These are phyloP conservation scores for Plantago elongata DNA, from an alignment of 257 asterid genomes.

Conservation along the genomic window DNA sequence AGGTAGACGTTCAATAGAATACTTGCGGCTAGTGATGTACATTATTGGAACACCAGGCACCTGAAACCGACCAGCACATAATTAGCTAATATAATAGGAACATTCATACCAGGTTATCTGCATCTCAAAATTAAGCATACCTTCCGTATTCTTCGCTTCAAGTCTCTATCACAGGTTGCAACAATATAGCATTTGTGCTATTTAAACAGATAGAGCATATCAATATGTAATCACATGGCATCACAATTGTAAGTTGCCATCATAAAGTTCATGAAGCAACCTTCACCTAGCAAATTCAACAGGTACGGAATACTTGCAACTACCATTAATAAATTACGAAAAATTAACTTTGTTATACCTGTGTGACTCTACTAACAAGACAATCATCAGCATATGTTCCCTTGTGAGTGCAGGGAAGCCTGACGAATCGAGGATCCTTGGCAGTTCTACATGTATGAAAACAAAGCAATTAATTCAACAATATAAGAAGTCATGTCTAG, in stretches of 20 bases:
- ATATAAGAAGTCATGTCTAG: background rate
- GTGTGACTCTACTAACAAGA: constrained; percentile 86
- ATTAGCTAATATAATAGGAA: background rate
- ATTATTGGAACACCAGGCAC: constrained; percentile 94
- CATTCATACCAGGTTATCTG: background rate
- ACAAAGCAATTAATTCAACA: background rate
- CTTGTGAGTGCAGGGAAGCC: constrained; percentile 94
- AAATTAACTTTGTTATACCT: constrained; percentile 37
- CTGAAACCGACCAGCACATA: constrained; percentile 32
- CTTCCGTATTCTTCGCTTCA: constrained; percentile 95
- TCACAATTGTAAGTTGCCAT: background rate
- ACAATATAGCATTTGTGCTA: constrained; percentile 97
- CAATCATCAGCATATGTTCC: constrained; percentile 99
- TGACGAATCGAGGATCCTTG: constrained; percentile 93
- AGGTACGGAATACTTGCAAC: background rate
- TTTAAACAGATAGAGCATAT: constrained; percentile 16
- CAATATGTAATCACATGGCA: constrained; percentile 9
- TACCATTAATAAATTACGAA: background rate
- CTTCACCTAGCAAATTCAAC: background rate
- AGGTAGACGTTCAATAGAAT: constrained; percentile 86
- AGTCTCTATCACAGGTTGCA: constrained; percentile 95
- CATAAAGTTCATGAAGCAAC: background rate
- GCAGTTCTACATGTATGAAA: constrained; percentile 57
- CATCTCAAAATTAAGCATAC: constrained; percentile 20
- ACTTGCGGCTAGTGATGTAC: constrained; percentile 75